Evolutionary conservation across 2,329 filamentous ascomycete species (phyloP).

Genomic region (Coniochaeta prunicola): DNA sequence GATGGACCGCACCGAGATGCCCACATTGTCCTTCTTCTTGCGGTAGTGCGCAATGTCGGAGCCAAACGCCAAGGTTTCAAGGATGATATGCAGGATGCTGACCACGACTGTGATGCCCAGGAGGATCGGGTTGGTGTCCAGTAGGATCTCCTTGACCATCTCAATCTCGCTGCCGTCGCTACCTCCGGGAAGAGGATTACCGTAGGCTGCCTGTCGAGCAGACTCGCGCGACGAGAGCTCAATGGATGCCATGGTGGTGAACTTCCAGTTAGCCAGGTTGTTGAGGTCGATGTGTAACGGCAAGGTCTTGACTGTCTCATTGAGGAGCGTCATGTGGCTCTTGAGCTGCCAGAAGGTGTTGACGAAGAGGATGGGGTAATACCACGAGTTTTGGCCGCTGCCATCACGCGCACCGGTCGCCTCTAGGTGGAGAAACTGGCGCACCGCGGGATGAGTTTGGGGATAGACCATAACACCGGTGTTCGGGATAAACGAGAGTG

Average conservation of each 20-base stretch:
- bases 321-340: constrained; percentile 84
- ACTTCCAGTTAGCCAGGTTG: constrained; percentile 84
- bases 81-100: constrained; percentile 84
- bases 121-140: constrained; percentile 90
- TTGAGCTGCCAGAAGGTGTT: constrained; percentile 98
- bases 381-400: constrained; percentile 86
- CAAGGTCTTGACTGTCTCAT: constrained; percentile 76
- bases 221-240: constrained; percentile 84
- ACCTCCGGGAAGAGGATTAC: constrained; percentile 62
- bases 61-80: constrained; percentile 94
- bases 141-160: constrained; percentile 90
- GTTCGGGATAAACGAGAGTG: constrained; percentile 78
- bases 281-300: constrained; percentile 78
- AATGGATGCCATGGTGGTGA: constrained; percentile 73
- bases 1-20: constrained; percentile 92
- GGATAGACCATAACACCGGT: constrained; percentile 62
- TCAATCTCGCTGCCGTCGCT: constrained; percentile 93
- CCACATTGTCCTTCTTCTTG: constrained; percentile 99
- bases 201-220: constrained; percentile 69
- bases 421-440: constrained; percentile 75
- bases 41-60: constrained; percentile 97
- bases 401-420: constrained; percentile 73
- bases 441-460: constrained; percentile 63
- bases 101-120: constrained; percentile 79
- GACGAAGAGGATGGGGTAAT: constrained; percentile 80